phyloP scores from a whole-genome alignment of 306 rosid species.

The Albizia julibrissin region DNA sequence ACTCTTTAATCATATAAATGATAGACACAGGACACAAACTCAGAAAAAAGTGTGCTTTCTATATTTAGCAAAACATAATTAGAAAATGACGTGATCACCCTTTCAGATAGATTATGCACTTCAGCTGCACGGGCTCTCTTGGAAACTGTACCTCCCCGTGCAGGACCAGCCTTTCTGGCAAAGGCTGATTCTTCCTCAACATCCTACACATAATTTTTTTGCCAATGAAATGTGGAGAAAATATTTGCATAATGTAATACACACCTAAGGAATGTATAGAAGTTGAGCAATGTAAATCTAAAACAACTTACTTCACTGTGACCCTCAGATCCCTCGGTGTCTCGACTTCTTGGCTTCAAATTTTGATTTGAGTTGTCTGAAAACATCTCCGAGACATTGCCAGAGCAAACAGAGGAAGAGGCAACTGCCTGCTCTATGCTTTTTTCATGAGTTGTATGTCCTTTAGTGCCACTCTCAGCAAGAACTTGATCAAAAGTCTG shows the following conservation, averaged over 20 bases:
- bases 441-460: conserved; percentile 54
- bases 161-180: conserved; percentile 51
- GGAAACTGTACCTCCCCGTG: conserved; percentile 51
- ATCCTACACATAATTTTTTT: conserved; percentile 47
- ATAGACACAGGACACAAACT: not conserved
- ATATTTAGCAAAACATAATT: no score
- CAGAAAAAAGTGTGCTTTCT: no score
- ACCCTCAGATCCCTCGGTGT: conserved; percentile 78
- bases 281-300: no score
- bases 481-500: conserved; percentile 40
- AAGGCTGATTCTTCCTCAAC: conserved; percentile 78
- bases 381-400: conserved; percentile 61
- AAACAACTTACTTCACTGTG: conserved; percentile 79
- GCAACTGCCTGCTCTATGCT: conserved; percentile 54
- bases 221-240: no score
- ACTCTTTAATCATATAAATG: no score
- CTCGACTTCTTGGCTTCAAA: conserved; percentile 73
- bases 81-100: conserved; percentile 55
- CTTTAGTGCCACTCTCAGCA: conserved; percentile 47
- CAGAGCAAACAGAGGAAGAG: conserved; percentile 89
- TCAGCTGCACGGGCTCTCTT: conserved; percentile 97
- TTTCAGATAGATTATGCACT: conserved; percentile 97
- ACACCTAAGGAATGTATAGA: no score
- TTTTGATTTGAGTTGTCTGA: conserved; percentile 50
- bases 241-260: no score